Conservation (phyloP, 2,329 filamentous ascomycete genomes). For the Fusarium cicatricum region DNA sequence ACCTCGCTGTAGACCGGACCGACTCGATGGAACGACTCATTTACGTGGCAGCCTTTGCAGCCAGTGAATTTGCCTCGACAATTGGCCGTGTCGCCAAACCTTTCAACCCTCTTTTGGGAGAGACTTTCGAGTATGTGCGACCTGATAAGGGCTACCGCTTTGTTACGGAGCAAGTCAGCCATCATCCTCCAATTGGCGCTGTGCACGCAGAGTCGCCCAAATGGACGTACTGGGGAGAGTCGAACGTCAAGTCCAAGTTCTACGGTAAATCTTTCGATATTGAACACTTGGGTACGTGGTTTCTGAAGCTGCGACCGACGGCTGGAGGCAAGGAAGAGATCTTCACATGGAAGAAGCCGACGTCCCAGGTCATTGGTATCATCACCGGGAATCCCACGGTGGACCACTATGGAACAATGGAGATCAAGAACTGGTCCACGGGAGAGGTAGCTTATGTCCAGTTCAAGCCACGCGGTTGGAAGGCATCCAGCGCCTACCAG, state of each 20-base stretch:
- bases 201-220: constrained; percentile 90
- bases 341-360: constrained; percentile 99
- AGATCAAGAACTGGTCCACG: constrained; percentile 96
- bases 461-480: constrained; percentile 97
- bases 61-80: constrained; percentile 95
- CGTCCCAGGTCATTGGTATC: constrained; percentile 96
- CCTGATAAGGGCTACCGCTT: constrained; percentile 98
- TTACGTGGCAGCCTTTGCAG: constrained; percentile 94
- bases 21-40: constrained; percentile 93
- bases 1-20: constrained; percentile 82
- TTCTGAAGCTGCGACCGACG: constrained; percentile 81
- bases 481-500: constrained; percentile 89
- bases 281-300: constrained; percentile 97
- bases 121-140: constrained; percentile 95
- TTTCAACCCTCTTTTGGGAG: constrained; percentile 94
- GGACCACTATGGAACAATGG: constrained; percentile 98
- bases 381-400: constrained; percentile 95
- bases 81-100: constrained; percentile 97
- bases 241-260: constrained; percentile 94
- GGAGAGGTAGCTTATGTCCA: constrained; percentile 89
- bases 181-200: constrained; percentile 94
- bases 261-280: constrained; percentile 98
- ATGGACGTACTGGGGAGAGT: constrained; percentile 98
- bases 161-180: constrained; percentile 98
- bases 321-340: constrained; percentile 82